phyloP scores from a whole-genome alignment of 352 stramenopile genomes.

The Globisporangium acanthophoron region DNA sequence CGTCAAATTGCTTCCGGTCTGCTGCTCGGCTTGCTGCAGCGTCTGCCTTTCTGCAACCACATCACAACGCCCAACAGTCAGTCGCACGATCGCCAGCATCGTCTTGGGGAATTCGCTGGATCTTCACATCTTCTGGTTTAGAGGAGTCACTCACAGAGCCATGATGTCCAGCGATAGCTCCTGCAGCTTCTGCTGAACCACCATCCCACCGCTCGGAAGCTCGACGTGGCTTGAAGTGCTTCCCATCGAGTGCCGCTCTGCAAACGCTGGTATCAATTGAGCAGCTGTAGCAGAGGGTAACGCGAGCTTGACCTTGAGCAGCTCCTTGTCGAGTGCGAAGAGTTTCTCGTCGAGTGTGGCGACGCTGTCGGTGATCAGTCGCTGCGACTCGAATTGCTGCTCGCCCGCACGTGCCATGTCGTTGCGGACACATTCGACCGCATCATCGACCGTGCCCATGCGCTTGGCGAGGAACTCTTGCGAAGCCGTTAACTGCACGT shows the following conservation, averaged over 20 bases:
- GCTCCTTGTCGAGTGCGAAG: slow-evolving; percentile 57
- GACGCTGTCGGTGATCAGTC: slow-evolving; percentile 20
- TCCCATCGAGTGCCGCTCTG: slow-evolving; percentile 1
- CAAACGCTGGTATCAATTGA: slow-evolving; percentile 22
- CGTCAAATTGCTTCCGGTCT: slow-evolving; percentile 59
- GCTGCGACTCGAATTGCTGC: slow-evolving; percentile 22
- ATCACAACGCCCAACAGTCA: not conserved
- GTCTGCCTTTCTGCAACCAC: slow-evolving; percentile 31
- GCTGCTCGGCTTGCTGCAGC: slow-evolving; percentile 27
- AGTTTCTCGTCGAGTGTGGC: slow-evolving; percentile 51
- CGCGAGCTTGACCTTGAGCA: slow-evolving; percentile 58
- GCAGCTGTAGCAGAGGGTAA: slow-evolving; percentile 38
- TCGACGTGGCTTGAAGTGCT: slow-evolving; percentile 10
- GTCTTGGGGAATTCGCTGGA: not conserved
- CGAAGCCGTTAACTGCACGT: slow-evolving; percentile 15
- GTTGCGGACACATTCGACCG: slow-evolving; percentile 31
- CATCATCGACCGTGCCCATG: slow-evolving; percentile 35
- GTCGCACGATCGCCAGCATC: not conserved
- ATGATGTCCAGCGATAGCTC: slow-evolving; percentile 32
- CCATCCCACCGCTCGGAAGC: slow-evolving; percentile 14
- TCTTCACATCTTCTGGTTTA: not conserved
- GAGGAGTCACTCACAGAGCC: slow-evolving; percentile 21
- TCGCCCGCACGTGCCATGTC: slow-evolving; percentile 26
- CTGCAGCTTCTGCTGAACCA: slow-evolving; percentile 29
- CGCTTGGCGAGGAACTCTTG: slow-evolving; percentile 36